phyloP scores from a whole-genome alignment of 495 filamentous ascomycete genomes.

The Tuber borchii region DNA sequence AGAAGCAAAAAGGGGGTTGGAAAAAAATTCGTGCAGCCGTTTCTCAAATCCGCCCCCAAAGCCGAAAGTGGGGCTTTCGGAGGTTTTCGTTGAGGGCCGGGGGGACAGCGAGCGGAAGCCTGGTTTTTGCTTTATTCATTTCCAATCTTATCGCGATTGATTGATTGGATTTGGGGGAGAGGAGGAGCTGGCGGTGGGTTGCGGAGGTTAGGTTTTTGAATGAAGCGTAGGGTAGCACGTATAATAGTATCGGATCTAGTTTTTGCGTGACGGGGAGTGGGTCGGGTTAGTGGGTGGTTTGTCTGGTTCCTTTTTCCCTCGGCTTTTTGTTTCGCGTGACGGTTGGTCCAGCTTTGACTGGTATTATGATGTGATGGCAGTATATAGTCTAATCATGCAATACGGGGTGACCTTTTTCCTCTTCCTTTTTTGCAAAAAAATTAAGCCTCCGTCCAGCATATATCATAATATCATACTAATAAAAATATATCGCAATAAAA shows the following conservation, averaged over 20 bases:
- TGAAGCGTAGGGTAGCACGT: neutral
- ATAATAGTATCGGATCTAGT: neutral
- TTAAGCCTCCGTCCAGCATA: no score
- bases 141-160: neutral
- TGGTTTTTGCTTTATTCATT: neutral
- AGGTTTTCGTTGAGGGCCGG: neutral
- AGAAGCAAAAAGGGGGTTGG: neutral
- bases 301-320: neutral
- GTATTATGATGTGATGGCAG: neutral
- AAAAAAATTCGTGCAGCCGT: neutral
- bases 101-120: neutral
- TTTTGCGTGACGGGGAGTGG: neutral
- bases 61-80: constrained; percentile 1
- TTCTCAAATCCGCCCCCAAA: neutral
- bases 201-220: neutral
- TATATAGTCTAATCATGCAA: neutral
- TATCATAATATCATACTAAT: no score
- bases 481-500: no score
- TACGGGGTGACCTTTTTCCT: no score
- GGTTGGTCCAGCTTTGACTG: neutral
- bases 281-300: neutral
- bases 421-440: no score
- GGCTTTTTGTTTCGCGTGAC: neutral
- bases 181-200: neutral
- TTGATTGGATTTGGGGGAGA: neutral